These are phyloP conservation scores for Heliosperma pusillum DNA, from an alignment of 148 eudicot genomes.

Conservation along the genomic window DNA sequence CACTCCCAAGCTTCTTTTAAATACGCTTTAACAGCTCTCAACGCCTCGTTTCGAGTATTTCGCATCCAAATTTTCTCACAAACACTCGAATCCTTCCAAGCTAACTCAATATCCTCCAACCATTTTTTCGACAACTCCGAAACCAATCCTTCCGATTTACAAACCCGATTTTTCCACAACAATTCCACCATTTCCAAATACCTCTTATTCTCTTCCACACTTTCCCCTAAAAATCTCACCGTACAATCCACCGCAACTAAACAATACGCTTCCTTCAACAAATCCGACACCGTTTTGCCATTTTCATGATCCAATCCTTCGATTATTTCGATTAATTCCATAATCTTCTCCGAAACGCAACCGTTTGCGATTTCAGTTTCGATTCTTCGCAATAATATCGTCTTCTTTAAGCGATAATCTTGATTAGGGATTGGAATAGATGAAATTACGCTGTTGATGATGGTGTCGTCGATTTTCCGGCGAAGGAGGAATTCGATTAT, in stretches of 20 bases:
- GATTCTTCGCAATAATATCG: slow-evolving; percentile 44
- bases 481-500: slow-evolving; percentile 51
- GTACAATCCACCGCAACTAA: slow-evolving; percentile 61
- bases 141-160: slow-evolving; percentile 38
- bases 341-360: slow-evolving; percentile 31
- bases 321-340: slow-evolving; percentile 43
- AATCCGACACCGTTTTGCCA: slow-evolving; percentile 26
- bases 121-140: slow-evolving; percentile 44
- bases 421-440: slow-evolving; percentile 33
- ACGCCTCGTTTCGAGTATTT: slow-evolving; percentile 41
- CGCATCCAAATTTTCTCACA: slow-evolving; percentile 32
- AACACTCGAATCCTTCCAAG: slow-evolving; percentile 38
- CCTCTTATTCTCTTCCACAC: slow-evolving; percentile 24
- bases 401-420: slow-evolving; percentile 34
- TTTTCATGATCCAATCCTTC: slow-evolving; percentile 35
- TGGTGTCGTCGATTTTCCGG: slow-evolving; percentile 36
- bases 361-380: slow-evolving; percentile 32
- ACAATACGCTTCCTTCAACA: slow-evolving; percentile 59
- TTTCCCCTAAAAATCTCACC: slow-evolving; percentile 34
- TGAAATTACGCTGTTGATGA: slow-evolving; percentile 27
- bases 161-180: slow-evolving; percentile 53
- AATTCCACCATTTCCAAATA: slow-evolving; percentile 48
- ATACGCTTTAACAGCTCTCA: slow-evolving; percentile 40
- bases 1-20: slow-evolving; percentile 47
- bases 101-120: slow-evolving; percentile 52